phyloP scores from a whole-genome alignment of 2,329 filamentous ascomycete genomes.

The Aspergillus persii region DNA sequence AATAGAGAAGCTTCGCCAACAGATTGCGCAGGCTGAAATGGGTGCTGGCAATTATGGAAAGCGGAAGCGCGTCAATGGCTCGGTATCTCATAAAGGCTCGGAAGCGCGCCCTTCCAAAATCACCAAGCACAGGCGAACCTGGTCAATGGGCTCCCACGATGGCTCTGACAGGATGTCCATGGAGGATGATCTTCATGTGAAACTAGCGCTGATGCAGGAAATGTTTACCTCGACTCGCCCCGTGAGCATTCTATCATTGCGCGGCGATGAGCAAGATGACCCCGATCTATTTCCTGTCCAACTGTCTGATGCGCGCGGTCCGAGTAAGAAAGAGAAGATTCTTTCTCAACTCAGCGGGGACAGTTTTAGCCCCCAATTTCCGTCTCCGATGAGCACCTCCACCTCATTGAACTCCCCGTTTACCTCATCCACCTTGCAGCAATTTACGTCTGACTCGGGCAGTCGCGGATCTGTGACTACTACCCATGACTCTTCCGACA shows the following conservation, averaged over 20 bases:
- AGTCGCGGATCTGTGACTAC: conserved; percentile 23
- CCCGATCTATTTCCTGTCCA: conserved; percentile 45
- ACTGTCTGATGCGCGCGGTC: conserved; percentile 33
- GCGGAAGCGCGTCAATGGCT: conserved; percentile 58
- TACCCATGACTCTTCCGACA: conserved; percentile 21
- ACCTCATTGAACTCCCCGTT: conserved; percentile 39
- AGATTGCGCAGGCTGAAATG: conserved; percentile 72
- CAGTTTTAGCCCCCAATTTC: conserved; percentile 29
- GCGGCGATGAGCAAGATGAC: conserved; percentile 46
- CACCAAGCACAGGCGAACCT: conserved; percentile 86
- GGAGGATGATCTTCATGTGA: conserved; percentile 47
- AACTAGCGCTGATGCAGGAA: conserved; percentile 44
- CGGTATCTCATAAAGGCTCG: conserved; percentile 45
- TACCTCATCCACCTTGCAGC: conserved; percentile 19
- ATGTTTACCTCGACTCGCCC: conserved; percentile 48
- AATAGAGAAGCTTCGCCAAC: conserved; percentile 93
- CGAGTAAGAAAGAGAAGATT: conserved; percentile 30
- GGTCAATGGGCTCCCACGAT: conserved; percentile 79
- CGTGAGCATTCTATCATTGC: conserved; percentile 43
- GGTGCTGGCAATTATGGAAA: conserved; percentile 61
- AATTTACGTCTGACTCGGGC: conserved; percentile 19
- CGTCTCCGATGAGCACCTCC: conserved; percentile 42
- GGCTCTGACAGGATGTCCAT: conserved; percentile 42
- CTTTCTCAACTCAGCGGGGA: conserved; percentile 35
- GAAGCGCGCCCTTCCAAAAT: conserved; percentile 72